Conservation (phyloP, 2,329 filamentous ascomycete species). For the Colletotrichum limetticola region DNA sequence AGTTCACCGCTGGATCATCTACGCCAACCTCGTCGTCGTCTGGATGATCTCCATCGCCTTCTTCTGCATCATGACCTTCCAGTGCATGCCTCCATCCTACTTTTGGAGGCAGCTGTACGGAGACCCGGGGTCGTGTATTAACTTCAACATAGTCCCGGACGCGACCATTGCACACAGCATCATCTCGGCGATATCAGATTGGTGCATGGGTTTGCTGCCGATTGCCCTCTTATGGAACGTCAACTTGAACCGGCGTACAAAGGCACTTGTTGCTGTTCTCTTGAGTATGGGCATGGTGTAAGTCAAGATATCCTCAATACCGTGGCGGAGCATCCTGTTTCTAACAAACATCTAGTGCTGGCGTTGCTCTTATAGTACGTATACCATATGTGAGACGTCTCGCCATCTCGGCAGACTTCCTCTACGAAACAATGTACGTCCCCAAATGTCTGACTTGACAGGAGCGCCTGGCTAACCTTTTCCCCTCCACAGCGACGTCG, state of each 20-base stretch:
- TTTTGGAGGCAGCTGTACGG: constrained; percentile 59
- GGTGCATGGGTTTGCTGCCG: constrained; percentile 60
- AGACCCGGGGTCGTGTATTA: constrained; percentile 51
- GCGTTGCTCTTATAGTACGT: constrained; percentile 50
- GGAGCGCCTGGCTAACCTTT: neutral
- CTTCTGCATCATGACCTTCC: constrained; percentile 60
- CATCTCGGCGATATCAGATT: constrained; percentile 57
- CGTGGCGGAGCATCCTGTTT: neutral
- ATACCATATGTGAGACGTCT: constrained; percentile 45
- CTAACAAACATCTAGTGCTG: constrained; percentile 44
- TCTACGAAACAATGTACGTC: constrained; percentile 45
- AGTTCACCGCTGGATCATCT: constrained; percentile 48
- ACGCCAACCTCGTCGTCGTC: constrained; percentile 47
- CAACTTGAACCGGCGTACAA: constrained; percentile 58
- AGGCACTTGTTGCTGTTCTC: constrained; percentile 56
- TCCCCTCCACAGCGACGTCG: constrained; percentile 42
- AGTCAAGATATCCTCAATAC: constrained; percentile 28
- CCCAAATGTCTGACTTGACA: neutral
- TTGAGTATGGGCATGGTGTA: constrained; percentile 62
- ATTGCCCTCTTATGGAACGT: constrained; percentile 62
- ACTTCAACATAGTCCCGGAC: constrained; percentile 50
- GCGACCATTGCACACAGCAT: constrained; percentile 58
- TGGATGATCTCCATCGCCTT: constrained; percentile 48
- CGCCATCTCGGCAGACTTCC: constrained; percentile 41
- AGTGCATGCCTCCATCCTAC: constrained; percentile 59